phyloP scores from a whole-genome alignment of 805 yeast genomes.

The Candida loeiensis region DNA sequence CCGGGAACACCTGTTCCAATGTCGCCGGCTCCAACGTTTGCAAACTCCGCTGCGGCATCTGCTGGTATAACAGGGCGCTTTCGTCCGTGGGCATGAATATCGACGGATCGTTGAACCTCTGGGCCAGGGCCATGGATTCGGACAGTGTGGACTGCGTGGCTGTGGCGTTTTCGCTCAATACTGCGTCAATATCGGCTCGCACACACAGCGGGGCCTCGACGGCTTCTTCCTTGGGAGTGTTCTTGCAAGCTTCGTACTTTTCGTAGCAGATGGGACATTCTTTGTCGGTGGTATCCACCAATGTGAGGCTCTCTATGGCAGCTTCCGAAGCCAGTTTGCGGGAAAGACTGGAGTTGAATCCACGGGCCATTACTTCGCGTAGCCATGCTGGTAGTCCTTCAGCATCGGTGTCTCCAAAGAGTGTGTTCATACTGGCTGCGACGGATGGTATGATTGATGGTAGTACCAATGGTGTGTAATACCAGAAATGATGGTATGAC shows the following conservation, averaged over 20 bases:
- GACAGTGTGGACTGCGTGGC: not conserved
- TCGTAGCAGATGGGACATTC: constrained; percentile 44
- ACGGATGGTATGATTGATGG: too few species aligned
- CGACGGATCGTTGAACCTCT: constrained; percentile 28
- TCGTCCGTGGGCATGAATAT: constrained; percentile 31
- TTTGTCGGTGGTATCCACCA: constrained; percentile 18
- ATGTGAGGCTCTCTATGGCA: constrained; percentile 33
- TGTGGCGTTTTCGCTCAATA: constrained; percentile 1
- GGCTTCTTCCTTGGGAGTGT: not conserved
- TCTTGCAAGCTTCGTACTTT: constrained; percentile 18
- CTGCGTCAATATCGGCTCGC: not conserved
- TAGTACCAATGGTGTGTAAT: too few species aligned
- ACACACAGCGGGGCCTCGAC: not conserved
- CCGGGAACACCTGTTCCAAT: constrained; percentile 24
- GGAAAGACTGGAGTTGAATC: constrained; percentile 27
- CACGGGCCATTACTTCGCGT: constrained; percentile 32
- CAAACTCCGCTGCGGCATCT: constrained; percentile 28
- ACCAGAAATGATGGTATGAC: too few species aligned
- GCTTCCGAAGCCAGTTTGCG: constrained; percentile 35
- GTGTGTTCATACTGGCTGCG: constrained; percentile 9
- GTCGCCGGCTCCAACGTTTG: constrained; percentile 16
- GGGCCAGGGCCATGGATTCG: constrained; percentile 3
- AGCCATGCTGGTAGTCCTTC: constrained; percentile 31
- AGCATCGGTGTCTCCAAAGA: constrained; percentile 5
- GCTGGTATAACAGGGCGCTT: constrained; percentile 19